Evolutionary conservation across 352 stramenopile species (phyloP), one percentile per base, ranked within the genome.

Genomic region (Plasmopara halstedii): DNA sequence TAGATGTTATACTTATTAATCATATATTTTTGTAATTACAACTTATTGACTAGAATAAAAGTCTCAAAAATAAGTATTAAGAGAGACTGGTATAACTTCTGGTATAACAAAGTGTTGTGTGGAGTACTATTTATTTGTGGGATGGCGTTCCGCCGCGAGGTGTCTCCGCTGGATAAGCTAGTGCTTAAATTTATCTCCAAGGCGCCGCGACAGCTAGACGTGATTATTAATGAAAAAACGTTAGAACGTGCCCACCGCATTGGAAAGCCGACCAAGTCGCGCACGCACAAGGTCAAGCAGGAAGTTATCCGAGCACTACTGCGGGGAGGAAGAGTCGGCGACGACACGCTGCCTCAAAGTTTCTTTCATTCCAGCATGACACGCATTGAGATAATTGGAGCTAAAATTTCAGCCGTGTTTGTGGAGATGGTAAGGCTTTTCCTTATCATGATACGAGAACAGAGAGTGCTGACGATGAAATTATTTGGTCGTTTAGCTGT

Each of bases 131-230:
- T n/a, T n/a, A n/a, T n/a, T n/a, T n/a, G n/a, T n/a, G n/a, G n/a
- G n/a, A 94, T 94, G 83, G 83, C 83, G 67, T 94, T 94, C 74
- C 77, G 76, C 23, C 80, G 83, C 18, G 80, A 94, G 8, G 83
- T 94, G 51, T 58, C 65, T 44, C 46, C 67, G 60, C 75, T 94
- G 42, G 80, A 92, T 42, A 77, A 86, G 60, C 65, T 92, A 62
- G 75, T 94, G 72, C 71, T 94, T 64, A 94, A 94, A 74, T 88
- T 76, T 56, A 81, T 94, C 50, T 71, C 80, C 72, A 94, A 94
- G 76, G 75, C 80, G 17, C 77, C 67, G 43, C 66, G 79, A 9
- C 62, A 83, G 29, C 52, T 70, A 39, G 54, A 65, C 21, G 29
- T 70, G 22, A 88, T 92, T 41, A 53, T 94, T 20, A 94, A 82